Conservation (phyloP, 2,329 filamentous ascomycete genomes). For the Sarocladium brachiariae region DNA sequence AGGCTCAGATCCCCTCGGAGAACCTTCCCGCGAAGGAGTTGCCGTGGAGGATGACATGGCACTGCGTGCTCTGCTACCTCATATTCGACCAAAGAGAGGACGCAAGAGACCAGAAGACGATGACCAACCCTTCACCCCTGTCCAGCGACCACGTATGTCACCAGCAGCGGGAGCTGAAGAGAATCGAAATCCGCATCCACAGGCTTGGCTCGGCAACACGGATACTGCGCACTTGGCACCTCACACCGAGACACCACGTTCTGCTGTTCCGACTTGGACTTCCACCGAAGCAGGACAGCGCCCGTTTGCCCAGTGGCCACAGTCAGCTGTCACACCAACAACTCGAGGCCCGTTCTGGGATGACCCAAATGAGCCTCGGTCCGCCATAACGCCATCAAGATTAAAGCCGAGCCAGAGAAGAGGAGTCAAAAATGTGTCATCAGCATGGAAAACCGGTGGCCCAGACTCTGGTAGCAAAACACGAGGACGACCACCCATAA, state of each 20-base stretch:
- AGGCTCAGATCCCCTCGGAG: constrained; percentile 53
- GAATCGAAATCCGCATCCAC: constrained; percentile 27
- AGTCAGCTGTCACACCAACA: constrained; percentile 68
- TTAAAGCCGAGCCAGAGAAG: constrained; percentile 50
- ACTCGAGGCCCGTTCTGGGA: constrained; percentile 47
- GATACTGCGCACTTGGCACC: constrained; percentile 18
- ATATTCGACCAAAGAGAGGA: constrained; percentile 58
- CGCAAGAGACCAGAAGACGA: constrained; percentile 59
- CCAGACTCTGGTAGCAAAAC: constrained; percentile 60
- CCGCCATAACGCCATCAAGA: constrained; percentile 64
- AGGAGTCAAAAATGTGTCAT: constrained; percentile 79
- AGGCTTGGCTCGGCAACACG: constrained; percentile 37
- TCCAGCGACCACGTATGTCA: constrained; percentile 57
- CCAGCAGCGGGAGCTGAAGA: constrained; percentile 39
- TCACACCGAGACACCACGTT: constrained; percentile 9
- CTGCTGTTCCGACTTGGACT: constrained; percentile 14
- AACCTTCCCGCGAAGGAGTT: constrained; percentile 71
- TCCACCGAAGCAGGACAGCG: constrained; percentile 51
- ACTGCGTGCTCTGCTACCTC: constrained; percentile 73
- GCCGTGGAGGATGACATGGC: constrained; percentile 83
- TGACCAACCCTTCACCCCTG: constrained; percentile 33
- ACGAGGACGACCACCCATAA: constrained; percentile 72
- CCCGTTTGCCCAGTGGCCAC: constrained; percentile 63
- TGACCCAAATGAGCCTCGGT: constrained; percentile 58
- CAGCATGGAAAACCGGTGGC: constrained; percentile 72